These are phyloP conservation scores for Melaleuca quinquenervia DNA, from an alignment of 345 rosid species.

Conservation along the genomic window DNA sequence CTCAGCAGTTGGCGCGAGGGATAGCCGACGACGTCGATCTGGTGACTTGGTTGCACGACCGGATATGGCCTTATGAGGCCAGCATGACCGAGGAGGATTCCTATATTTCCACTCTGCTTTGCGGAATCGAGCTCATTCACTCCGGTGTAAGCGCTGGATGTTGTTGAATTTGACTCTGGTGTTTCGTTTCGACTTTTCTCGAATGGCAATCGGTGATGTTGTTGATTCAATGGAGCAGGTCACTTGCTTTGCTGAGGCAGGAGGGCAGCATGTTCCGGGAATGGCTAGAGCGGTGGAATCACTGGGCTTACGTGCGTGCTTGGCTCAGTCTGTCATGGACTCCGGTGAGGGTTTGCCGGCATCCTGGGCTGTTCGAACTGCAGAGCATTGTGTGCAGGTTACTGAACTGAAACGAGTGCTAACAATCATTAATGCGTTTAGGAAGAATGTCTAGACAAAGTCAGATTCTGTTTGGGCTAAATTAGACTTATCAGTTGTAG, in stretches of 20 bases:
- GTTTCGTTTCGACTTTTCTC: neutral
- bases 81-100: slow-evolving; percentile 58
- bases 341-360: slow-evolving; percentile 54
- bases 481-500: neutral
- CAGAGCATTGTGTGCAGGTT: slow-evolving; percentile 56
- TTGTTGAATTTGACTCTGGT: neutral
- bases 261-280: slow-evolving; percentile 56
- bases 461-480: neutral
- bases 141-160: slow-evolving; percentile 36
- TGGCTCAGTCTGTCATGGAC: slow-evolving; percentile 51
- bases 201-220: neutral
- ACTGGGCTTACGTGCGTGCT: slow-evolving; percentile 61
- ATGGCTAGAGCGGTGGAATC: slow-evolving; percentile 59
- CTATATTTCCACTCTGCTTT: slow-evolving; percentile 49
- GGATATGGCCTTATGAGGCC: slow-evolving; percentile 72
- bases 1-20: slow-evolving; percentile 66
- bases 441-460: neutral
- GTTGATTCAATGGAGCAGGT: slow-evolving; percentile 22
- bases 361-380: slow-evolving; percentile 45
- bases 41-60: slow-evolving; percentile 53
- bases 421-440: neutral
- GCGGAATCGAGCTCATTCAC: slow-evolving; percentile 60
- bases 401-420: neutral
- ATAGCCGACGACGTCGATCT: slow-evolving; percentile 60
- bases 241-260: slow-evolving; percentile 74